Conservation (phyloP, 306 rosid species). For the Cicer bijugum region DNA sequence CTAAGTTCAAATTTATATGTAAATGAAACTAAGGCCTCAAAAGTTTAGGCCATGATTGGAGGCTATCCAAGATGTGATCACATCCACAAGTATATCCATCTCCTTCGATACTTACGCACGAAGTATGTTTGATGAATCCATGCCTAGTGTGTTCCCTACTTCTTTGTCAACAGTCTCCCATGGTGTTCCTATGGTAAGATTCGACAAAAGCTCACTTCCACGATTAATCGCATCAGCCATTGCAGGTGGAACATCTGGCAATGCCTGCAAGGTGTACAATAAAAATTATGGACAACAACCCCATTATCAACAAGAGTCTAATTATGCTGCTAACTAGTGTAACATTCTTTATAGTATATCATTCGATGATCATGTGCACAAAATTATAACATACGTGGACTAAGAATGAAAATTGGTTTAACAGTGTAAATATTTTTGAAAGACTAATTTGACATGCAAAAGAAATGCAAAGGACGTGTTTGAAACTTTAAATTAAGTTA, state of each 20-base stretch:
- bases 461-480: too few relatives aligned
- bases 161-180: constrained; percentile 95
- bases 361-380: too few relatives aligned
- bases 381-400: too few relatives aligned
- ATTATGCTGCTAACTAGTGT: too few relatives aligned
- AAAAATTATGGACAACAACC: neutral
- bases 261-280: constrained; percentile 59
- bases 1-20: neutral
- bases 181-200: constrained; percentile 78
- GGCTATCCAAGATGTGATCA: constrained; percentile 76
- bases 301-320: neutral
- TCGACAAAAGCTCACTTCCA: constrained; percentile 82
- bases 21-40: constrained; percentile 51
- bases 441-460: too few relatives aligned
- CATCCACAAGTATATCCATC: constrained; percentile 76
- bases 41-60: constrained; percentile 73
- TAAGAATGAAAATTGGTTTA: too few relatives aligned
- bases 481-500: too few relatives aligned
- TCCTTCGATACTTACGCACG: constrained; percentile 77
- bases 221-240: constrained; percentile 95
- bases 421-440: too few relatives aligned
- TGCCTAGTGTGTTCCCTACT: constrained; percentile 78
- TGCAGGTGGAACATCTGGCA: constrained; percentile 95
- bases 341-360: too few relatives aligned
- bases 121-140: constrained; percentile 69